phyloP scores from a whole-genome alignment of 2,329 filamentous ascomycete species.

The Hypoxylon sp. region DNA sequence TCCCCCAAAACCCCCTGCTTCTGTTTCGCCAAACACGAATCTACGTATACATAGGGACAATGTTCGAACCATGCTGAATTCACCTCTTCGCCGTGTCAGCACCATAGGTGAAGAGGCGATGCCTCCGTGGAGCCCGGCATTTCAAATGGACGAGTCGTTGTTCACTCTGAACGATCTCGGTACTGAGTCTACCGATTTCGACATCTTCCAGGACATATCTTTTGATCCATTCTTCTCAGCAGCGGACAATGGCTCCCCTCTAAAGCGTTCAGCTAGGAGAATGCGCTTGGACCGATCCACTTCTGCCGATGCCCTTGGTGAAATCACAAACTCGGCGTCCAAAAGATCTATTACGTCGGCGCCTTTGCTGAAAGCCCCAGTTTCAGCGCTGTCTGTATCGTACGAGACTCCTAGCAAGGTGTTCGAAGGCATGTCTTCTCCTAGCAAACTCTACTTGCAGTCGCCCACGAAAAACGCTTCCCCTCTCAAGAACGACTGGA shows the following conservation, averaged over 20 bases:
- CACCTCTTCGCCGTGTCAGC: conserved; percentile 67
- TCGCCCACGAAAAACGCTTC: conserved; percentile 57
- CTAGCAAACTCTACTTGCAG: conserved; percentile 64
- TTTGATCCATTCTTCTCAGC: conserved; percentile 60
- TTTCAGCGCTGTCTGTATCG: conserved; percentile 55
- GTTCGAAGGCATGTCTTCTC: conserved; percentile 67
- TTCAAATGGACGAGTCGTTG: conserved; percentile 70
- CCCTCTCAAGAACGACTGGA: conserved; percentile 60
- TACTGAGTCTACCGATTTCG: conserved; percentile 67
- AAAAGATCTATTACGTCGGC: conserved; percentile 66
- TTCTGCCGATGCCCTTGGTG: conserved; percentile 72
- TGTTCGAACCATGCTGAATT: conserved; percentile 80
- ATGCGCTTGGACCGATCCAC: conserved; percentile 73
- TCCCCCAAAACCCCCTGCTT: conserved; percentile 71
- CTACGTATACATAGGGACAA: conserved; percentile 87
- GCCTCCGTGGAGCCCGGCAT: conserved; percentile 74
- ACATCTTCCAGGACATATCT: conserved; percentile 69
- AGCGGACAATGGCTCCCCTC: conserved; percentile 71
- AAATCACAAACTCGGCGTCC: conserved; percentile 67
- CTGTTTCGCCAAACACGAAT: conserved; percentile 93
- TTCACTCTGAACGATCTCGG: conserved; percentile 66
- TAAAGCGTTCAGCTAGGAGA: conserved; percentile 73
- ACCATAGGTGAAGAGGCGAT: conserved; percentile 64
- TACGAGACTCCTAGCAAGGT: conserved; percentile 71
- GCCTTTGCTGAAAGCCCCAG: conserved; percentile 64